These are phyloP conservation scores for Coemansia sp. DNA, from an alignment of 192 early-diverging fungal species.

Conservation along the genomic window DNA sequence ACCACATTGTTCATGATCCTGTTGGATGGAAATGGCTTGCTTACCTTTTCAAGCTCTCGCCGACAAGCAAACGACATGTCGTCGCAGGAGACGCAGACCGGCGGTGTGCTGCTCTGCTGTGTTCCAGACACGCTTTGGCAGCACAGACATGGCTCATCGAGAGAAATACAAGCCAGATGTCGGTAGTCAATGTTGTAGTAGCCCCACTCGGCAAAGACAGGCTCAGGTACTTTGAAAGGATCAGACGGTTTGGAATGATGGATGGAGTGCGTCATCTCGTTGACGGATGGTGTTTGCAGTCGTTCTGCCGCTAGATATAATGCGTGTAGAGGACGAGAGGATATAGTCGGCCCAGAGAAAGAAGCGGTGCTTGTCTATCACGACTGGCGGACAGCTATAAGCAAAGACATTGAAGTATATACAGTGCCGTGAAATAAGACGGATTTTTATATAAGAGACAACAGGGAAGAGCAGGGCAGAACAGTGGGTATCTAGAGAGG, in stretches of 20 bases:
- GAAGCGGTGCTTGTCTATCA: not conserved
- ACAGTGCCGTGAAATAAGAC: constrained; percentile 1
- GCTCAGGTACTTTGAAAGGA: constrained; percentile 29
- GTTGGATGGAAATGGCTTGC: constrained; percentile 6
- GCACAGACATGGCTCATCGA: constrained; percentile 16
- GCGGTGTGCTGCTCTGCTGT: constrained; percentile 4
- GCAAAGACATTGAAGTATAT: constrained; percentile 7
- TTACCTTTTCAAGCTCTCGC: constrained; percentile 43
- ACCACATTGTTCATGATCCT: too few relatives aligned
- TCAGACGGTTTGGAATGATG: constrained; percentile 2
- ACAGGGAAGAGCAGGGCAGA: not conserved
- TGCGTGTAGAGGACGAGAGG: not conserved
- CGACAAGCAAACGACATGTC: constrained; percentile 22
- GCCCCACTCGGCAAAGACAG: constrained; percentile 48
- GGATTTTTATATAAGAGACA: not conserved
- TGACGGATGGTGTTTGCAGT: not conserved
- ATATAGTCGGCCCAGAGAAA: not conserved
- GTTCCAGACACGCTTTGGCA: not conserved
- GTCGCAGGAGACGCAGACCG: constrained; percentile 14
- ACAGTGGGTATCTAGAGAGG: not conserved
- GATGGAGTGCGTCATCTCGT: constrained; percentile 3
- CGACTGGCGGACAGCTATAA: not conserved
- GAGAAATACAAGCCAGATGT: constrained; percentile 17
- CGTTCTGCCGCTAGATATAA: not conserved
- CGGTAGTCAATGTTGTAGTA: constrained; percentile 44